These are phyloP conservation scores for Camellia japonica DNA, from an alignment of 148 eudicot species.

Conservation along the genomic window DNA sequence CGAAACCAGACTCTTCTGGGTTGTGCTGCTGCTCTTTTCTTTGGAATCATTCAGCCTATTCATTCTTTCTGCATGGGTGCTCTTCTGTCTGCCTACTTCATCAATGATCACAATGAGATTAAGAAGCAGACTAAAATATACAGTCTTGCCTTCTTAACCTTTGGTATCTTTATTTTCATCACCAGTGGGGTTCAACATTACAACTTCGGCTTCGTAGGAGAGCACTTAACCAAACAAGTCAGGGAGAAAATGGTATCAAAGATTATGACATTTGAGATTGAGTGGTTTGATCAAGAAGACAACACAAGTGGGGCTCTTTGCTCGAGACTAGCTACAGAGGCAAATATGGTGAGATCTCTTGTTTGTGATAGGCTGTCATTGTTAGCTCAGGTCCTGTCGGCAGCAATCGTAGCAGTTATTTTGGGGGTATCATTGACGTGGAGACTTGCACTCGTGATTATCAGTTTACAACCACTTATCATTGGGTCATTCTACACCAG, in stretches of 20 bases:
- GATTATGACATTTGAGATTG: conserved; percentile 21
- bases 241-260: conserved; percentile 19
- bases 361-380: conserved; percentile 13
- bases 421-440: background rate
- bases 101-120: conserved; percentile 6
- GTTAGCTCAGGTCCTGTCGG: background rate
- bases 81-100: conserved; percentile 4
- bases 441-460: conserved; percentile 14
- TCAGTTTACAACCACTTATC: conserved; percentile 16
- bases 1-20: conserved; percentile 15
- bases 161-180: conserved; percentile 1
- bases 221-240: conserved; percentile 20
- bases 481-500: conserved; percentile 16
- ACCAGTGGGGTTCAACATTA: conserved; percentile 13
- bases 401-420: background rate
- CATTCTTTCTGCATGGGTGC: conserved; percentile 20
- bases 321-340: conserved; percentile 17
- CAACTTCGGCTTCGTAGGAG: conserved; percentile 19
- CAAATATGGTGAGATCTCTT: conserved; percentile 17
- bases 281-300: conserved; percentile 20
- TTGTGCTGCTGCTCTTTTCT: conserved; percentile 18
- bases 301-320: conserved; percentile 21
- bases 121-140: conserved; percentile 13
- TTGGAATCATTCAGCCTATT: conserved; percentile 8
- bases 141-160: background rate